Conservation (phyloP, 768 basidiomycete genomes). For the Amanita phalloides region DNA sequence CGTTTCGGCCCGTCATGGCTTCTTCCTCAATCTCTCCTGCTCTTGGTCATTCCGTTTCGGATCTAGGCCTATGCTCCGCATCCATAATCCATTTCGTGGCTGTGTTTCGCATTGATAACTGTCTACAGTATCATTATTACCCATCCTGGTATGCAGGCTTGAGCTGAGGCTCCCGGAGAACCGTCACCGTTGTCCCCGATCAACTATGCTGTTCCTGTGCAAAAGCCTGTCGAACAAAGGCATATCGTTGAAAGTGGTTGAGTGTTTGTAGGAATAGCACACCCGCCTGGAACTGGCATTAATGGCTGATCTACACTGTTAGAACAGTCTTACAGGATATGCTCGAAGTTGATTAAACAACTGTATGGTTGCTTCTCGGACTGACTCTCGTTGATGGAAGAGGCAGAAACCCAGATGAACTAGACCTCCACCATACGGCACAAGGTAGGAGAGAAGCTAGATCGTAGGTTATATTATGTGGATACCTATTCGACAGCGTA, state of each 20-base stretch:
- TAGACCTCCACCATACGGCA: conserved; percentile 73
- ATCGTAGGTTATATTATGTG: not conserved
- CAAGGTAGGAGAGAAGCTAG: conserved; percentile 73
- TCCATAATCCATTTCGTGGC: not conserved
- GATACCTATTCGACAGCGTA: conserved; percentile 15
- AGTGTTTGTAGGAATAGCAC: conserved; percentile 65
- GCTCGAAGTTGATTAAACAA: conserved; percentile 71
- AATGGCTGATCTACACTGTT: conserved; percentile 5
- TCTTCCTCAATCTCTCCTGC: not conserved
- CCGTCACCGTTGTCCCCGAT: conserved; percentile 13
- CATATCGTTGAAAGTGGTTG: conserved; percentile 85
- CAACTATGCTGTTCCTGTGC: conserved; percentile 36
- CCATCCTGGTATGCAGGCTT: not conserved
- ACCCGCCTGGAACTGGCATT: conserved; percentile 46
- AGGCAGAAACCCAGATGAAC: conserved; percentile 80
- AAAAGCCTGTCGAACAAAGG: conserved; percentile 77
- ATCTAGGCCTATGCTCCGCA: conserved; percentile 1
- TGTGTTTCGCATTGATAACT: not conserved
- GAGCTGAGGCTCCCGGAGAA: conserved; percentile 3
- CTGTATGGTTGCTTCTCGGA: conserved; percentile 75
- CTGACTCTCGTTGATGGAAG: conserved; percentile 74
- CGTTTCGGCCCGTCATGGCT: conserved; percentile 4
- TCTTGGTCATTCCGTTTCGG: conserved; percentile 1
- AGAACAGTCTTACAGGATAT: conserved; percentile 49
- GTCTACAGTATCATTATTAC: conserved; percentile 4